Conservation (phyloP, 805 yeast genomes). For the Metschnikowia kofuensis region DNA sequence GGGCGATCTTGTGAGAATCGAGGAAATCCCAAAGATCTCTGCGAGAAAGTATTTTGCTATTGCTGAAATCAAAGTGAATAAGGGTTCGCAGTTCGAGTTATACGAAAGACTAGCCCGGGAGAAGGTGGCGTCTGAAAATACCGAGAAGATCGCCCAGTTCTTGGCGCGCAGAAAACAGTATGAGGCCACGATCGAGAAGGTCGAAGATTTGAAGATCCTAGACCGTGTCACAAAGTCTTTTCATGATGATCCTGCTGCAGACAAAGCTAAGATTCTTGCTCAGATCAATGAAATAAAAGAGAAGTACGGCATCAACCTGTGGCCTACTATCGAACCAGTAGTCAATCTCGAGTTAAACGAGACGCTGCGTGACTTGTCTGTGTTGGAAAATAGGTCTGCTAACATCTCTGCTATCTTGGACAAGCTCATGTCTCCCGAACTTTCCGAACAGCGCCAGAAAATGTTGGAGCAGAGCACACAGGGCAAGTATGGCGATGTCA, state of each 20-base stretch:
- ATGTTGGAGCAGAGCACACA: slow-evolving; percentile 22
- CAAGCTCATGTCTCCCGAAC: slow-evolving; percentile 31
- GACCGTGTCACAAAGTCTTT: slow-evolving; percentile 28
- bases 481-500: slow-evolving; percentile 31
- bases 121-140: slow-evolving; percentile 67
- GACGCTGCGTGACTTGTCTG: slow-evolving; percentile 25
- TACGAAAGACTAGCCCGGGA: slow-evolving; percentile 72
- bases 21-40: slow-evolving; percentile 81
- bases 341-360: slow-evolving; percentile 30
- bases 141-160: slow-evolving; percentile 51
- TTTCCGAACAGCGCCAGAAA: slow-evolving; percentile 19
- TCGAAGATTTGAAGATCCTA: slow-evolving; percentile 37
- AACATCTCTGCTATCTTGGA: slow-evolving; percentile 41
- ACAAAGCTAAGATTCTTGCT: slow-evolving; percentile 21
- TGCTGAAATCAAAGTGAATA: slow-evolving; percentile 83
- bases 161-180: slow-evolving; percentile 39
- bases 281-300: slow-evolving; percentile 37
- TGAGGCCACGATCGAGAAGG: slow-evolving; percentile 27
- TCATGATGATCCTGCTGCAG: slow-evolving; percentile 24
- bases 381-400: slow-evolving; percentile 25
- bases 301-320: slow-evolving; percentile 35
- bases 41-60: slow-evolving; percentile 82
- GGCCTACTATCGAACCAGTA: slow-evolving; percentile 43
- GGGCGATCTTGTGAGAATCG: slow-evolving; percentile 94
- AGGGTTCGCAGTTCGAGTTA: slow-evolving; percentile 87